Evolutionary conservation across 768 basidiomycete species (phyloP), one percentile per base, ranked within the genome.

Genomic region (Mrakia frigida): DNA sequence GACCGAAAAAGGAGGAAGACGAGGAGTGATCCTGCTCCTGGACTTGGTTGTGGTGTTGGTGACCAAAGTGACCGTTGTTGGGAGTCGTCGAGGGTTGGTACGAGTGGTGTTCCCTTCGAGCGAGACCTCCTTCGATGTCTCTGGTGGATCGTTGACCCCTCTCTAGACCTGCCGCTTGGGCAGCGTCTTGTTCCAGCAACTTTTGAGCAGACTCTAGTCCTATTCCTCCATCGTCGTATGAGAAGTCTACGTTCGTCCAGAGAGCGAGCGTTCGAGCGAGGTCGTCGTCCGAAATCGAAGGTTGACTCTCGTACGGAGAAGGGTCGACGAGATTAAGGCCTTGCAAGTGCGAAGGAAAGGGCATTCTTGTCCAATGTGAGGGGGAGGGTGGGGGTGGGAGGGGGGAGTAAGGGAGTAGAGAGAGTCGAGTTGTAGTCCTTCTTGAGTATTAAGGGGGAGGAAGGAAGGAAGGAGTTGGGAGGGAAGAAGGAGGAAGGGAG

Each of bases 191-290:
- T 25, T 77, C 76, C 31, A 68, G 56, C 33, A 77, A 60, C 70
- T 77, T 77, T 39, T 61, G 59, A 6, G 60, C 63, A 28, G 35
- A 53, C 11, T 61, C 52, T 16, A 77, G 70, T 2, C 76, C 76
- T 61, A 77, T 61, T 6, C 76, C 76, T 65, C 76, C 76, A 50
- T 77, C 76, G 43, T 77, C 76, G 52, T 72, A 77, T 4, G 71
- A 73, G 28, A 77, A 77, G 60, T 77, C 76, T 37, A 77, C 72
- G 71, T 77, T 77, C 35, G 76, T 77, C 76, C 76, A 77, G 1
- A 77, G 65, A 9, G 76, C 76, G 63, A 77, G 70, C 50, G 76
- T 77, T 37, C 46, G 33, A 33, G 76, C 76, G 37, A 77, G 76
- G 16, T 77, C 76, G 23, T 61, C 60, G 52, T 77, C 76, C 35